These are phyloP conservation scores for Plectosphaerella plurivora DNA, from an alignment of 2,329 filamentous ascomycete genomes.

Conservation along the genomic window DNA sequence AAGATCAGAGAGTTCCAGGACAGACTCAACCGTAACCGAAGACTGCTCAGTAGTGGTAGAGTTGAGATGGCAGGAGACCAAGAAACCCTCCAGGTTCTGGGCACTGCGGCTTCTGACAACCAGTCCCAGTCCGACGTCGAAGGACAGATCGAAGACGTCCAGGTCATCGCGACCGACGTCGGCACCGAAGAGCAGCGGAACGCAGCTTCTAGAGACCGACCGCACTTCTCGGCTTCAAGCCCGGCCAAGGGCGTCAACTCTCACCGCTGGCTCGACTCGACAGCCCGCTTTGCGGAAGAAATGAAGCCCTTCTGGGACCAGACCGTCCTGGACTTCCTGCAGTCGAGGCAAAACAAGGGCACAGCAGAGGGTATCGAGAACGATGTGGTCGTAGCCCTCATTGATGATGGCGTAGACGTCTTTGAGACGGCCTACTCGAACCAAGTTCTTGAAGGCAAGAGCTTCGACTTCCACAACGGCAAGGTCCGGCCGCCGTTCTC, in stretches of 20 bases:
- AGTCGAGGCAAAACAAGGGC: neutral
- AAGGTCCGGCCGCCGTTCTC: conserved; percentile 20
- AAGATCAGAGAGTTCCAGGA: neutral
- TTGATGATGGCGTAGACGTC: conserved; percentile 32
- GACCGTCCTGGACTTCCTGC: neutral
- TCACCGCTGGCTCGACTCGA: neutral
- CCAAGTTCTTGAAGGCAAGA: conserved; percentile 18
- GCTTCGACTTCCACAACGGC: conserved; percentile 17
- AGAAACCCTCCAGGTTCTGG: too few species aligned
- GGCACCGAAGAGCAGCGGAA: neutral
- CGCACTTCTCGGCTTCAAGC: neutral
- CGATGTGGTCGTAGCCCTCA: conserved; percentile 26
- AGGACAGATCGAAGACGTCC: neutral
- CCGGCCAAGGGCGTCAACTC: neutral
- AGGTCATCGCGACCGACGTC: neutral
- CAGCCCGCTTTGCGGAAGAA: neutral
- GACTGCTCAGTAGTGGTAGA: neutral
- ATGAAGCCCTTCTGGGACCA: neutral
- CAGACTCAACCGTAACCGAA: neutral
- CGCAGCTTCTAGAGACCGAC: neutral
- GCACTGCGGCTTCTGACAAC: too few species aligned
- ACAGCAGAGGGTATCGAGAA: neutral
- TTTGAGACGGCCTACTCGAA: conserved; percentile 15
- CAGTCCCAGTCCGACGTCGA: neutral
- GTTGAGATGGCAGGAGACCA: too few species aligned